Conservation (phyloP, 2,329 filamentous ascomycete species). For the Ceratocystis alfenasii region DNA sequence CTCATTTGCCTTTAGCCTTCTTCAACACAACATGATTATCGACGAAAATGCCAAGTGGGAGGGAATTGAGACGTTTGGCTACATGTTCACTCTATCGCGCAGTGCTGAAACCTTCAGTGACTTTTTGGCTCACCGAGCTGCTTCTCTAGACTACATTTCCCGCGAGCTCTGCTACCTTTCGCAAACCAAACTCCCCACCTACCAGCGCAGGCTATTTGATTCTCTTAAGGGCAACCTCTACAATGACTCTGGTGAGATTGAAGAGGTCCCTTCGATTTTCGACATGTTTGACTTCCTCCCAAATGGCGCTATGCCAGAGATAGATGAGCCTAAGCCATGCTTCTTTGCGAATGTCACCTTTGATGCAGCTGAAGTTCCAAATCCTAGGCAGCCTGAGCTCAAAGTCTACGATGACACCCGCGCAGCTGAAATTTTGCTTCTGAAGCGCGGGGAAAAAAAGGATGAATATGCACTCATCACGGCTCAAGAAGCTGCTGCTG, state of each 20-base stretch:
- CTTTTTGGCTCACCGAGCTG: constrained; percentile 65
- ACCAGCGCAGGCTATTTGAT: constrained; percentile 56
- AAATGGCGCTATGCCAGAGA: constrained; percentile 39
- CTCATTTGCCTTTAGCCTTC: constrained; percentile 67
- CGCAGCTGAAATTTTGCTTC: constrained; percentile 58
- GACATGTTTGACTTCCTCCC: constrained; percentile 84
- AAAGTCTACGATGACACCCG: constrained; percentile 57
- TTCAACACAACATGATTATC: constrained; percentile 60
- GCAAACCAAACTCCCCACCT: constrained; percentile 55
- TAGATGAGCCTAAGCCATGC: constrained; percentile 41
- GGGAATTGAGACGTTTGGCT: constrained; percentile 45
- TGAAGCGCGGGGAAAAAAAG: constrained; percentile 53
- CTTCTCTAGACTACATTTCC: constrained; percentile 72
- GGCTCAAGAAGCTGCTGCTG: constrained; percentile 37
- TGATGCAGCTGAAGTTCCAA: constrained; percentile 13
- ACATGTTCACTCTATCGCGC: constrained; percentile 56
- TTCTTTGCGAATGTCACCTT: constrained; percentile 38
- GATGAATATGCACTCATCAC: constrained; percentile 38
- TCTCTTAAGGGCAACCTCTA: constrained; percentile 68
- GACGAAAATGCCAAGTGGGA: constrained; percentile 63
- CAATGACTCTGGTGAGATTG: constrained; percentile 51
- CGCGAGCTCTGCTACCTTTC: constrained; percentile 71
- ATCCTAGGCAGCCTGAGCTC: constrained; percentile 42
- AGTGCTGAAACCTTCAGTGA: constrained; percentile 60
- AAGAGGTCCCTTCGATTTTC: constrained; percentile 66